Conservation (phyloP, 2,329 filamentous ascomycete genomes). For the Bipolaris bicolor region DNA sequence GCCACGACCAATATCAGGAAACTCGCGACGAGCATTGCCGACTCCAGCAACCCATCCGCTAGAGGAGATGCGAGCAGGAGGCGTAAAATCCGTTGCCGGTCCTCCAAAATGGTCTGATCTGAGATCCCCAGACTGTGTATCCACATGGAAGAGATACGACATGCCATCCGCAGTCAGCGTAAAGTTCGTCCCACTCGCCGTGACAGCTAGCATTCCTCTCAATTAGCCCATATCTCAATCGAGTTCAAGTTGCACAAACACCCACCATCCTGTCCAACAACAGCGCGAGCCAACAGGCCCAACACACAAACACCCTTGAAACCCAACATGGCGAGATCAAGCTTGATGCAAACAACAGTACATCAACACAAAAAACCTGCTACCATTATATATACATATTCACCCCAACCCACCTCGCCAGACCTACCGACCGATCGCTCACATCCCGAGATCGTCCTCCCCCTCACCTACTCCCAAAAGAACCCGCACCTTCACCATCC, state of each 20-base stretch:
- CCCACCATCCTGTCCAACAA: constrained; percentile 27
- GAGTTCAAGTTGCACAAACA: not conserved
- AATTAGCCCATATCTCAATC: not conserved
- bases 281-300: constrained; percentile 21
- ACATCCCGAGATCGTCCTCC: no score
- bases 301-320: constrained; percentile 16
- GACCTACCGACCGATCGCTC: no score
- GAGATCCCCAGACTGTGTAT: constrained; percentile 62
- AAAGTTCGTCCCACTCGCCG: constrained; percentile 62
- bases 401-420: no score
- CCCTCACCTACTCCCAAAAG: no score
- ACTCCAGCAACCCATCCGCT: constrained; percentile 62
- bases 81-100: constrained; percentile 59
- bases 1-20: constrained; percentile 68
- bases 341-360: not conserved
- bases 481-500: no score
- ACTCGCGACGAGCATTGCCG: constrained; percentile 64
- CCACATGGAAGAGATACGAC: constrained; percentile 69
- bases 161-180: constrained; percentile 62
- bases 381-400: constrained; percentile 13
- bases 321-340: constrained; percentile 9
- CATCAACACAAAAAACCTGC: not conserved
- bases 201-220: constrained; percentile 52
- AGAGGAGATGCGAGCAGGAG: constrained; percentile 47
- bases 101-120: constrained; percentile 68